A percentile compares a stretch with the other conserved stretches of the same genome.
phyloP scores from a whole-genome alignment of 2,329 filamentous ascomycete genomes.

The Fusarium staphyleae region DNA sequence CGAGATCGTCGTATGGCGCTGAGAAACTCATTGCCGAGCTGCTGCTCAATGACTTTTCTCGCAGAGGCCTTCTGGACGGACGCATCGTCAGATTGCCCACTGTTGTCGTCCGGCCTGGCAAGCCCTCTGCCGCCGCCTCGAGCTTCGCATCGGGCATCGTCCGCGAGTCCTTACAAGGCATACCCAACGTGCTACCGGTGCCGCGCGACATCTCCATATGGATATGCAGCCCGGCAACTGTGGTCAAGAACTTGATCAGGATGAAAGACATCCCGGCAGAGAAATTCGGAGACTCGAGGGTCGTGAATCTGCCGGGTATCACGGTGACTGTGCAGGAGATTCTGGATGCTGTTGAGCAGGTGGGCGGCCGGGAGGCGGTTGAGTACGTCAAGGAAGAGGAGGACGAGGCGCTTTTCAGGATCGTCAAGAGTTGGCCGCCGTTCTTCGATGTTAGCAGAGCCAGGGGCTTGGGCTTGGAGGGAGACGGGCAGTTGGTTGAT shows the following conservation, averaged over 20 bases:
- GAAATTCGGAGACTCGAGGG: conserved; percentile 49
- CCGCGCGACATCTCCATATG: conserved; percentile 55
- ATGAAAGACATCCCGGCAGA: conserved; percentile 51
- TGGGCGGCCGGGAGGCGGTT: conserved; percentile 56
- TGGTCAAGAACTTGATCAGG: conserved; percentile 58
- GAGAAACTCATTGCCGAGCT: conserved; percentile 68
- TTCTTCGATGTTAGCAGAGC: conserved; percentile 60
- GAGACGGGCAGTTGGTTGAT: conserved; percentile 51
- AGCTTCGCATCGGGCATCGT: conserved; percentile 69
- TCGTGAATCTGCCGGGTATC: conserved; percentile 60
- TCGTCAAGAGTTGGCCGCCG: conserved; percentile 63
- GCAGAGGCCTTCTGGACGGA: conserved; percentile 63
- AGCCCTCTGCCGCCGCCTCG: conserved; percentile 65
- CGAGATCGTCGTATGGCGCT: conserved; percentile 65
- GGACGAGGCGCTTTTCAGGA: conserved; percentile 55
- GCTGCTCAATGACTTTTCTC: conserved; percentile 46
- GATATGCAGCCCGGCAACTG: conserved; percentile 59
- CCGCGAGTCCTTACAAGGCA: conserved; percentile 59
- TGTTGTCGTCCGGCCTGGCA: conserved; percentile 65
- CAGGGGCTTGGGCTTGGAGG: conserved; percentile 57
- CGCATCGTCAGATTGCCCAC: conserved; percentile 65
- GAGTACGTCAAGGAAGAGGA: conserved; percentile 55
- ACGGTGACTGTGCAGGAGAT: conserved; percentile 62
- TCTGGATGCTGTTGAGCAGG: conserved; percentile 56
- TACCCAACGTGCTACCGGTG: conserved; percentile 56